Base-by-base conservation (phyloP, 306 rosid genomes). In the Rubus parviflorus region DNA sequence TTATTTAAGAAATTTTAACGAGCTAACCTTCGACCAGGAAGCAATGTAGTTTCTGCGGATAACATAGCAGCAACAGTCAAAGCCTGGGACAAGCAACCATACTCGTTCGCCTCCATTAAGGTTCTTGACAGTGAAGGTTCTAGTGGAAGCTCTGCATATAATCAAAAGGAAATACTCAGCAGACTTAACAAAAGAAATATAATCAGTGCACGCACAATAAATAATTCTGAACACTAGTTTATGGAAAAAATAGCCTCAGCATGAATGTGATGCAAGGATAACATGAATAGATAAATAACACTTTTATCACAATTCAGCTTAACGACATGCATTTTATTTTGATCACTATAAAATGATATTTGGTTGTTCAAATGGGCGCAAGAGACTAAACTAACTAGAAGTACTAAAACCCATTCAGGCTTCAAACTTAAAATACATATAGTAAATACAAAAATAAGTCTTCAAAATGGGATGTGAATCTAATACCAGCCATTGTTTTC, bases 121-220 rank as follows among this genome's bases (percentile, higher is more conserved):
- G 98, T 90, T 86, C 94, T 91, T 66, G 99, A 91, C 74, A 95
- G 89, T 80, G 99, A 92, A 70, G 99, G 97, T 79, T 95, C 99
- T 80, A 95, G 84, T 14, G 99, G 99, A 88, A 95, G 96, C 87
- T 92, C 97, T 90, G 89, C 86, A 86, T 43, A 42, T 49, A 82
- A 84, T 66, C 40, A 72, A 30, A 30, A 58, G 65, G 71, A 82
- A 41, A 40, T 47, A 45, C 53, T 41, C 22, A 14, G 38, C 8
- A 6, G 37, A 73, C 53, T 20, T 17, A 43, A 41, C 40, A 30
- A 45, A 47, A 5, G 13, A 58, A 71, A 54, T 42, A 40, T 75
- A 46, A 22, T 81, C 64, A 76, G 70, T 30, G 67, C 64, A 79
- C 41, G 37, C 68, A 75, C 58, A 77, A 71, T 54, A 2, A 20